Evolutionary conservation across 2,329 filamentous ascomycete species (phyloP), one percentile per base, ranked within the genome.

Genomic region (Apiospora malaysiana): DNA sequence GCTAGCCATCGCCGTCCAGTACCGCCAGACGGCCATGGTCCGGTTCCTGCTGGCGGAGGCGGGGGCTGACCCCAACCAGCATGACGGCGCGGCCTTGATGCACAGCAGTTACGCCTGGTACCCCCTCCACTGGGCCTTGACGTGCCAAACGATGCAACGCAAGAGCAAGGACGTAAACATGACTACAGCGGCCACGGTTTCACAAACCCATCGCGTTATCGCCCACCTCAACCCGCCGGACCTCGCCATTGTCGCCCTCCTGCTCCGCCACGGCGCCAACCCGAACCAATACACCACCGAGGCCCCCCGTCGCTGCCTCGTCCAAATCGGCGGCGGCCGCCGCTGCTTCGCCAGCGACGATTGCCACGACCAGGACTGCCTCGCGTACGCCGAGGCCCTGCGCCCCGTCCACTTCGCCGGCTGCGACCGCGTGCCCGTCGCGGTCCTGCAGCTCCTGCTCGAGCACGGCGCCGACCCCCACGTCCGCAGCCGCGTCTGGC

Each of bases 251-350:
- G 25, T 59, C 16, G 16, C 27, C 6, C 51, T 59, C 27, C 51
- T 59, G 27, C 51, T 59, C 51, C 27, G 14, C 51, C 51, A 59
- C 51, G 51, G 51, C 51, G 51, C 51, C 51, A 18, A 59, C 27
- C 16, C 51, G 5, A 5, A 37, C 51, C 27, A 59, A 27, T 16
- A 4, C 5, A 59, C 51, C 27, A 14, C 32, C 27, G 7, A 1
- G 16, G 27, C 16, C 51, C 51, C 51, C 4, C 14, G 16, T 27
- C 27, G 27, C 6, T 59, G 14, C 51, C 16, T 8, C 16, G 25
- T 6, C 32, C 3, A 32, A 6, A 32, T 32, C 32, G 32, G 32
- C 32, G 32, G 32, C 32, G 3, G 32, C 32, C 32, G 6, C 32
- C 32, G 32, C 32, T 32, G 6, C 32, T 32, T 32, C 32, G n/a